phyloP scores from a whole-genome alignment of 1,284 basidiomycete species.

The Puccinia novopanici region DNA sequence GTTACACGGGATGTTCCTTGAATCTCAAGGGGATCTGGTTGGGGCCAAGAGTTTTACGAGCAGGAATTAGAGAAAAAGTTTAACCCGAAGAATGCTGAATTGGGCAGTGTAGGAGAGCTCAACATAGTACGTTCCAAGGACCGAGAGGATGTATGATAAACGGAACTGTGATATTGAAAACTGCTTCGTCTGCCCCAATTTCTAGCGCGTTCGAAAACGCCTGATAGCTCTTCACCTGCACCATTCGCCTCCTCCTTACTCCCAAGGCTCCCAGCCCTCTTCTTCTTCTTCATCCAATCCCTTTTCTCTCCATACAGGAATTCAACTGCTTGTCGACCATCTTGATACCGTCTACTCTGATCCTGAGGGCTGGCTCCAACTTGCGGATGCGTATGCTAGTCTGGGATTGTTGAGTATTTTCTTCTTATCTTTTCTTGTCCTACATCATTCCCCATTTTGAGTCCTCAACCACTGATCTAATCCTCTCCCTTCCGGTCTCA shows the following conservation, averaged over 20 bases:
- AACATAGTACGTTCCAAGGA: slow-evolving; percentile 66
- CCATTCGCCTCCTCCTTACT: slow-evolving; percentile 57
- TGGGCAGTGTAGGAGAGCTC: slow-evolving; percentile 65
- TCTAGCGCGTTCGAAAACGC: slow-evolving; percentile 78
- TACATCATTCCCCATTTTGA: background rate
- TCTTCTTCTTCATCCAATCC: slow-evolving; percentile 41
- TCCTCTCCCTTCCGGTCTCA: slow-evolving; percentile 52
- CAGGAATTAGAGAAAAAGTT: slow-evolving; percentile 65
- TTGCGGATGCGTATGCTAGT: slow-evolving; percentile 82
- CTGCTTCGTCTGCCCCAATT: too few relatives aligned
- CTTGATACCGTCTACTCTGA: slow-evolving; percentile 93
- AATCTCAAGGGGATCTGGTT: slow-evolving; percentile 65
- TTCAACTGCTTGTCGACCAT: slow-evolving; percentile 74
- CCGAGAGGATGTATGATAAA: background rate
- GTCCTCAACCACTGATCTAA: background rate
- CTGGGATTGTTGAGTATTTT: slow-evolving; percentile 74
- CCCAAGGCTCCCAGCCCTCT: slow-evolving; percentile 63
- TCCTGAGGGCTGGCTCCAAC: slow-evolving; percentile 85
- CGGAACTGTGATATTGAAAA: background rate
- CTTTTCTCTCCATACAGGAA: slow-evolving; percentile 63
- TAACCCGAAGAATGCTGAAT: slow-evolving; percentile 22
- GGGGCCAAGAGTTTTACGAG: slow-evolving; percentile 71
- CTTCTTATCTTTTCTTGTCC: background rate
- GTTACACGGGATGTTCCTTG: slow-evolving; percentile 81
- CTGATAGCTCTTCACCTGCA: slow-evolving; percentile 68